Base-by-base conservation (phyloP, 2,329 filamentous ascomycete genomes). In the Aspergillus flavus region DNA sequence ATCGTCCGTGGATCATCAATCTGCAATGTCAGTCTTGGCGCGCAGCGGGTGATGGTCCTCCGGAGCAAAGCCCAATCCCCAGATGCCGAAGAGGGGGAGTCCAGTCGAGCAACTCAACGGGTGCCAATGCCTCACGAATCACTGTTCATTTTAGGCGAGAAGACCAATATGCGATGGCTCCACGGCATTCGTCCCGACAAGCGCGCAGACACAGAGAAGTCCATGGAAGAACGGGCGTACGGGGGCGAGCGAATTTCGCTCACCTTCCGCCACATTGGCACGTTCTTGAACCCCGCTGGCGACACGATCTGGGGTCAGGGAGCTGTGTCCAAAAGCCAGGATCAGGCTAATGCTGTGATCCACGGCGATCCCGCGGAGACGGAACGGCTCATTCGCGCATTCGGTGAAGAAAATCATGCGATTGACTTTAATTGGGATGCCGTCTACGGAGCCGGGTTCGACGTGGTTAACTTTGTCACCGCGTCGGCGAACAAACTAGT, bases 101-200 rank as follows among this genome's bases (percentile, higher is more conserved):
- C 73, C 1, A 81, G 82, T 61, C 84, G 90, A 36, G 81, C 84
- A 54, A 87, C 85, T 0, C 87, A 92, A 70, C 89, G 91, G 57
- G 87, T 93, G 3, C 83, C 83, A 1, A 84, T 99, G 64, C 92
- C 93, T 1, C 94, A 98, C 75, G 96, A 96, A 75, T 96, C 92
- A 1, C 87, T 97, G 67, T 93, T 94, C 72, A 85, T 91, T 54
- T 89, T 98, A 77, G 94, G 94, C 3, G 82, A 93, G 21, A 76
- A 82, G 45, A 96, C 93, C 0, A 99, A 99, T 73, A 87, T 86
- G 79, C 86, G 88, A 69, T 98, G 94, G 92, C 85, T 97, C 12
- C 95, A 99, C 79, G 89, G 89, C n/a, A 97, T 99, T 74, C 89
- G 91, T 57, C 88, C 91, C 50, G 95, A 99, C 78, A 96, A 94